Base-by-base conservation (phyloP, 2,329 filamentous ascomycete species). In the Coleophoma eucalyptorum region DNA sequence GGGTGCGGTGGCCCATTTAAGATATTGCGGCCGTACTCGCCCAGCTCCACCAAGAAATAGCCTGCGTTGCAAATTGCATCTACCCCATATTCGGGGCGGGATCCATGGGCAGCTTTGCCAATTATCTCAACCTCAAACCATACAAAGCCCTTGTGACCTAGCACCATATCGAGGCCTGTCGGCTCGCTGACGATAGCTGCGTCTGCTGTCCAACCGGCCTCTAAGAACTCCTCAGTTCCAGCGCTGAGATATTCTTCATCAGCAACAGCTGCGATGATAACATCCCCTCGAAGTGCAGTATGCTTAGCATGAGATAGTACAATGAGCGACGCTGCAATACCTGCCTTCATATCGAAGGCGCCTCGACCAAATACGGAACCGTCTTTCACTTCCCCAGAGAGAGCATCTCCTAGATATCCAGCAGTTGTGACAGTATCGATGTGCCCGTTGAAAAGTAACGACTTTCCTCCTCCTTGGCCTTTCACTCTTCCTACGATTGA, bases 201-300 rank as follows among this genome's bases (percentile, higher is more conserved):
- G 49, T 81, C 76, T 1, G 78, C 75, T 31, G 66, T 66, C 78
- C 77, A 81, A 1, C 78, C 78, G 2, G 76, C 75, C 11, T 64
- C 65, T 1, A 81, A 59, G 0, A 81, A 55, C 38, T 80, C 68
- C 51, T 74, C 70, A 0, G 78, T 81, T 1, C 78, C 78, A 11
- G 75, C 73, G 26, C 74, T 78, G 4, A 65, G 60, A 40, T 69
- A 69, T 54, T 81, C 79, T 49, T 81, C 78, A 41, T 81, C 78
- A 0, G 78, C 73, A 3, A 81, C 78, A 1, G 72, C 77, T 0
- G 77, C 68, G 5, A 82, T 65, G 8, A 81, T 74, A 8, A 81
- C 69, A 44, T 81, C 73, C 3, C 79, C 78, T 0, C 65, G 59
- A 10, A 75, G 67, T 37, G 58, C 54, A 16, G 56, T 62, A 12